phyloP scores from a whole-genome alignment of 106 monocot genomes.

The Narthecium ossifragum region DNA sequence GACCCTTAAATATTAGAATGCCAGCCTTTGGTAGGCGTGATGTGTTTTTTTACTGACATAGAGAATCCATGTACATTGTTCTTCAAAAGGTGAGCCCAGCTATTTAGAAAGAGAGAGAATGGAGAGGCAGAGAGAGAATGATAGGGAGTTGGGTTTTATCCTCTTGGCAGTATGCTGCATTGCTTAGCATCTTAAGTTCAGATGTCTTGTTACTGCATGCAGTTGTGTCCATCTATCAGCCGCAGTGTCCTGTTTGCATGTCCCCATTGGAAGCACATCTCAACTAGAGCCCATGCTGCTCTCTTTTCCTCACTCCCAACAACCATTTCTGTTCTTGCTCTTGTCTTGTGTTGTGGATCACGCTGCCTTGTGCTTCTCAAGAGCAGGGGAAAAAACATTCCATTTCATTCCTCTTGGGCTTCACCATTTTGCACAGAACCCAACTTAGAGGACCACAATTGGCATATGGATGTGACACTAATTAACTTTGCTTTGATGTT shows the following conservation, averaged over 20 bases:
- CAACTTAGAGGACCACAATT: not conserved
- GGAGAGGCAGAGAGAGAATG: slow-evolving; percentile 9
- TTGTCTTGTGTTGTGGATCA: slow-evolving; percentile 8
- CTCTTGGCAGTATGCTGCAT: slow-evolving; percentile 31
- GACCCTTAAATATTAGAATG: slow-evolving; percentile 14
- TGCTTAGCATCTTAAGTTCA: slow-evolving; percentile 45
- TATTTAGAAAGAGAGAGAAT: not conserved
- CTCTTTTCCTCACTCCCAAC: not conserved
- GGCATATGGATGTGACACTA: slow-evolving; percentile 1
- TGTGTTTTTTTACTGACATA: slow-evolving; percentile 38
- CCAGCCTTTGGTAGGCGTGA: slow-evolving; percentile 26
- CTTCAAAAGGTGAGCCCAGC: slow-evolving; percentile 35
- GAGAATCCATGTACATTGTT: slow-evolving; percentile 27
- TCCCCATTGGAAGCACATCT: slow-evolving; percentile 3
- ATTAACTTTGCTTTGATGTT: too few species aligned
- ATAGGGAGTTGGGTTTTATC: slow-evolving; percentile 12
- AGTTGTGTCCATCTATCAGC: too few species aligned
- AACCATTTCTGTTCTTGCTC: slow-evolving; percentile 1
- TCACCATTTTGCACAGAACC: slow-evolving; percentile 2
- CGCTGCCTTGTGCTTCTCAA: slow-evolving; percentile 8
- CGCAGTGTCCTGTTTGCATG: not conserved
- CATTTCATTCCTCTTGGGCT: slow-evolving; percentile 22
- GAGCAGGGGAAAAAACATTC: slow-evolving; percentile 21
- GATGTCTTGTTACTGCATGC: not conserved
- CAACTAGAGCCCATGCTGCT: not conserved